Conservation (phyloP, 139 green algal genomes). For the Monoraphidium neglectum region DNA sequence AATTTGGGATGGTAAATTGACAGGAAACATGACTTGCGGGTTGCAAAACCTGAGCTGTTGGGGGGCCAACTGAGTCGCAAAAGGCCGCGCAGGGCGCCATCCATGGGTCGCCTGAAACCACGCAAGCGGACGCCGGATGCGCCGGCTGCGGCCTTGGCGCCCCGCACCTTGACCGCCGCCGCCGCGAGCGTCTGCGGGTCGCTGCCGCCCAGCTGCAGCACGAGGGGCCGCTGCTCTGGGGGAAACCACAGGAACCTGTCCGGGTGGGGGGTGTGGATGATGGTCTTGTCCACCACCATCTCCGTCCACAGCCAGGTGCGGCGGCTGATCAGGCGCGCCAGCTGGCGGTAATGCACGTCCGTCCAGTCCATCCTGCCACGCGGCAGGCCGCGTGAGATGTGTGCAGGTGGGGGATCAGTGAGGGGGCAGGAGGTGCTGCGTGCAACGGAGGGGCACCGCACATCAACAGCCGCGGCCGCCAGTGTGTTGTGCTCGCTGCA, state of each 20-base stretch:
- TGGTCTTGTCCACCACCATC: slow-evolving; percentile 93
- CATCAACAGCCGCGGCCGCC: no score
- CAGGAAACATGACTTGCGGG: background rate
- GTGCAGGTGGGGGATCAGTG: no score
- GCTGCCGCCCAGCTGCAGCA: slow-evolving; percentile 87
- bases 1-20: slow-evolving; percentile 1
- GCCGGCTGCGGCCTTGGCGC: no score
- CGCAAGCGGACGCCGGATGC: no score
- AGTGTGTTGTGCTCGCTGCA: no score
- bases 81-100: no score
- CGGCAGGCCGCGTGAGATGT: no score
- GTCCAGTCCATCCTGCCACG: slow-evolving; percentile 89
- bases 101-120: no score
- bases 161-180: slow-evolving; percentile 42
- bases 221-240: slow-evolving; percentile 87
- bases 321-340: slow-evolving; percentile 77
- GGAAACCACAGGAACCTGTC: slow-evolving; percentile 85
- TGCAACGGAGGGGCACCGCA: no score
- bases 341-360: slow-evolving; percentile 87
- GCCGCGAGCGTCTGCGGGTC: slow-evolving; percentile 70
- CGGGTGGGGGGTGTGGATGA: slow-evolving; percentile 70
- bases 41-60: no score
- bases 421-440: no score
- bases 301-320: slow-evolving; percentile 90
- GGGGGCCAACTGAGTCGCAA: no score